Percentiles rank a stretch among this genome's conserved stretches.
Evolutionary conservation across 2,329 filamentous ascomycete genomes (phyloP).

Genomic region (Cladobotryum protrusum): DNA sequence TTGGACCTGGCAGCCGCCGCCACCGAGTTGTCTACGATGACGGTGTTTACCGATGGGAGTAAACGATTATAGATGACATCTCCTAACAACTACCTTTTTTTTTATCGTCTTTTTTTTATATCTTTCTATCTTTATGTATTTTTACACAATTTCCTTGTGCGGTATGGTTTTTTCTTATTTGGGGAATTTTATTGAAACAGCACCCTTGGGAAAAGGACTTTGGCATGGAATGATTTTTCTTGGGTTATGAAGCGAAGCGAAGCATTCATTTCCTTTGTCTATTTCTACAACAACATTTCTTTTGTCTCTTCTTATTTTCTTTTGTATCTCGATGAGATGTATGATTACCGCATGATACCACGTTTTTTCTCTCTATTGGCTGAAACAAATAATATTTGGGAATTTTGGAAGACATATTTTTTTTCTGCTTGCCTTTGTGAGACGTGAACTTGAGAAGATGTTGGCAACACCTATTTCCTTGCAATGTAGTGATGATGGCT

Average conservation of each 20-base stretch:
- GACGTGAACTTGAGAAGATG: no score
- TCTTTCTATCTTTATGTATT: no score
- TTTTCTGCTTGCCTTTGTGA: not conserved
- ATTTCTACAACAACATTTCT: not conserved
- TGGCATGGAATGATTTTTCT: not conserved
- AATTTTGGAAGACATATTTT: not conserved
- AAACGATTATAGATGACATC: slow-evolving; percentile 11
- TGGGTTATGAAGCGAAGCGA: no score
- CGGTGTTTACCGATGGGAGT: slow-evolving; percentile 35
- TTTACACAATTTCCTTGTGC: no score
- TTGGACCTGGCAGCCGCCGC: slow-evolving; percentile 31
- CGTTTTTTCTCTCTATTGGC: no score
- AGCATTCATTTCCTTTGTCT: not conserved
- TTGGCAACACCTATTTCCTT: no score
- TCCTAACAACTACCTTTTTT: no score
- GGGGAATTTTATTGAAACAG: not conserved
- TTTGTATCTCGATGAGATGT: not conserved
- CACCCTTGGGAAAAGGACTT: not conserved
- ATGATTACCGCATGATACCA: not conserved
- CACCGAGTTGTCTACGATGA: slow-evolving; percentile 32
- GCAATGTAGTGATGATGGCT: no score
- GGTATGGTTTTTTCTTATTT: no score
- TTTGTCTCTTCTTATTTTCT: not conserved
- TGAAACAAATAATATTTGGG: not conserved
- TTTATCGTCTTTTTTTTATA: not conserved